Base-by-base conservation (phyloP, 768 basidiomycete species). In the Psilocybe cyanescens region DNA sequence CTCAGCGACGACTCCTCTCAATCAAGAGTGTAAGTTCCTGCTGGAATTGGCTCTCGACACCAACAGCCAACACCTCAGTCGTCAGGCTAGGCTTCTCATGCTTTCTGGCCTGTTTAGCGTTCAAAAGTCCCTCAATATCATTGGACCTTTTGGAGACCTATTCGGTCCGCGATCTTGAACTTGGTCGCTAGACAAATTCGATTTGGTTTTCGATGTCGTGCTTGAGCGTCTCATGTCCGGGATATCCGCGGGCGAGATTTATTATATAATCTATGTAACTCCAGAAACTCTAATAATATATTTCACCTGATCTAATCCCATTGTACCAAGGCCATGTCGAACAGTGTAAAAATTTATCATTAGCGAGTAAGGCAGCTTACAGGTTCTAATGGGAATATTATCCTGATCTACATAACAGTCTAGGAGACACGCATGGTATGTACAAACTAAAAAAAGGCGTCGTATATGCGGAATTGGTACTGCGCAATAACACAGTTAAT, bases 1-100 rank as follows among this genome's bases (percentile, higher is more conserved):
- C 6, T 16, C 9, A 5, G 28, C 9, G 29, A 12, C 30, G 7
- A n/a, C 44, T 14, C 28, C 35, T 11, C 24, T 17, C 31, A 33
- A 53, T 11, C 24, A 19, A 16, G 31, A 28, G 39, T 49, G 35
- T 41, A 37, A 48, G 33, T 57, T 57, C 46, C 35, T 66, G 29
- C 44, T 55, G n/a, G 61, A 60, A 41, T 41, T 66, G n/a, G 61
- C 44, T 1, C 46, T 64, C 16, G 50, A 64, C 29, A 58, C 59
- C 8, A 51, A 58, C 24, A 48, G 59, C 30, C 52, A 54, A n/a
- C 28, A 37, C 37, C 63, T 64, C 24, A 60, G 50, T 9, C 49
- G 59, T 9, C 52, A 55, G 19, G 56, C 56, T 3, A 57, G 57
- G 44, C 35, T 64, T 24, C 56, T 64, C 44, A 39, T 64, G 33